These are phyloP conservation scores for Trichosporon faecale DNA, from an alignment of 1,284 basidiomycete species.

Conservation along the genomic window DNA sequence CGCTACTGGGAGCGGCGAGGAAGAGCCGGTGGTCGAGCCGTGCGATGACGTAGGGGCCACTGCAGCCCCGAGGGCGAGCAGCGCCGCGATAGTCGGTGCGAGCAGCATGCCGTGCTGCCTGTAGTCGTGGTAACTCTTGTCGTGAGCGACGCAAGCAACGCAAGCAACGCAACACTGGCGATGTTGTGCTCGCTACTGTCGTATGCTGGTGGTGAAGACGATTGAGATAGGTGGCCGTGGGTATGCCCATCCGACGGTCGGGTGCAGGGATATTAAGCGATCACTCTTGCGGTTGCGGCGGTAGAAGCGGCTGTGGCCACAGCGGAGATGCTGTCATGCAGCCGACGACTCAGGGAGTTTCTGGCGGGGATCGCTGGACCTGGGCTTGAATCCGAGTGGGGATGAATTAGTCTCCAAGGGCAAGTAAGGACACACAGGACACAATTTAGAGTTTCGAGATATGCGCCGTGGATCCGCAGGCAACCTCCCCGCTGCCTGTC, in stretches of 20 bases:
- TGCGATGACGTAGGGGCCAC: slow-evolving; percentile 1
- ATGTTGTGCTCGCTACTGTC: neutral
- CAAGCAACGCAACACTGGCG: too few relatives aligned
- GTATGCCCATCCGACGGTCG: neutral
- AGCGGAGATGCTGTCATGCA: too few relatives aligned
- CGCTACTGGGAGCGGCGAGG: neutral
- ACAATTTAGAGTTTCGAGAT: neutral
- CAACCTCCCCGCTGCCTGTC: too few relatives aligned
- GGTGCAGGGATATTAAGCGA: neutral
- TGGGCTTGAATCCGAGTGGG: too few relatives aligned
- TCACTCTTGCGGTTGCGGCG: neutral
- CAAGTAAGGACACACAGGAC: too few relatives aligned
- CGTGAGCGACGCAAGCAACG: too few relatives aligned
- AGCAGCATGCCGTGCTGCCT: neutral
- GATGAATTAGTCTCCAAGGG: neutral
- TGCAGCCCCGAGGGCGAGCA: neutral
- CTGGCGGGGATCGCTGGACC: neutral
- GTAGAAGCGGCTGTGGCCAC: too few relatives aligned
- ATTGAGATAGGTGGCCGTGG: too few relatives aligned
- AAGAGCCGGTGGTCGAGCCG: neutral
- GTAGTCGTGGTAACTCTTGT: too few relatives aligned
- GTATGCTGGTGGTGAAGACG: neutral
- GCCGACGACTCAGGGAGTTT: too few relatives aligned
- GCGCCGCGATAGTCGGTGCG: neutral
- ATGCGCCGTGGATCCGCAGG: neutral